Evolutionary conservation across 495 filamentous ascomycete species (phyloP), one percentile per base, ranked within the genome.

Genomic region (Bryoglossum gracile): DNA sequence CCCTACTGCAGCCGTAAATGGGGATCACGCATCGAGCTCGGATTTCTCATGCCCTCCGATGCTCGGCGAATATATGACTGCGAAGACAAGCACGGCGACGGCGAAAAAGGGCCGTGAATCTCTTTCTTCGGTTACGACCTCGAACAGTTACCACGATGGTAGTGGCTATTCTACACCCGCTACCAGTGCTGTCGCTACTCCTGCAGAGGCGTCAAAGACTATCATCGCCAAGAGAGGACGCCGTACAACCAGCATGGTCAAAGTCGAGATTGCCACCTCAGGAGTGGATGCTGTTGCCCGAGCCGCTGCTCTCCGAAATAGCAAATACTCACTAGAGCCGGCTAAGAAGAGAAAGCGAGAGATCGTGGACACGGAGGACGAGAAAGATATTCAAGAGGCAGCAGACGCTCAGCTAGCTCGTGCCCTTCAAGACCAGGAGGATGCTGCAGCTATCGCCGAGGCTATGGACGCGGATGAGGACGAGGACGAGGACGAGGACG

Each of bases 121-220:
- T 39, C 50, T 65, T 8, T 73, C 73, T 8, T 64, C 68, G 0
- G 59, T 59, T 1, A 53, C 63, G 6, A 74, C 73, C 4, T 62
- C 64, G 0, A 50, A 59, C 33, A 59, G 68, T 11, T 62, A 47
- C 13, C 68, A 74, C 32, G 75, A 74, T 1, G 78, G 72, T 5
- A 80, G 73, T 42, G 81, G 78, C 22, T 81, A 77, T 56, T 80
- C 80, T 34, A 95, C 89, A 3, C 87, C 87, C 8, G 82, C 78
- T 17, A 95, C 88, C 10, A 92, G 86, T 60, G 73, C 78, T 50
- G 67, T 71, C 22, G 74, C 72, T 3, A 85, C 84, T 8, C 80
- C 84, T 0, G 65, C 61, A 2, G 66, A 68, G 1, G 53, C 53
- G 8, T 8, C 51, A 3, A 40, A 54, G 4, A 11, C 55, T 1